Conservation (phyloP, 1,284 basidiomycete species). For the Peniophora sp. region DNA sequence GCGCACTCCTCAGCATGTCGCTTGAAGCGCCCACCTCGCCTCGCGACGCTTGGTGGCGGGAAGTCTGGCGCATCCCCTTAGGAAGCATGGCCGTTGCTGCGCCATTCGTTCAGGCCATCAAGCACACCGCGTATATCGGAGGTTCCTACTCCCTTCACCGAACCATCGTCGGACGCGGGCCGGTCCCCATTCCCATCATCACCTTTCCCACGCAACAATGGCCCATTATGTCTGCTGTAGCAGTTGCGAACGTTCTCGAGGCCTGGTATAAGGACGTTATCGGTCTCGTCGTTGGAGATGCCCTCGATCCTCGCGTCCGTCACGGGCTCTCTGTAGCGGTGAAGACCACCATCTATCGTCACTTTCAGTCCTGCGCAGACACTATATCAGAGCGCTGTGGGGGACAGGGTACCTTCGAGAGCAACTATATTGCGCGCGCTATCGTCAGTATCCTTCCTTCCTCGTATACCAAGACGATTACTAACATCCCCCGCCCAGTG, state of each 20-base stretch:
- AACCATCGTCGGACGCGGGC: constrained; percentile 18
- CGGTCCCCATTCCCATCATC: constrained; percentile 27
- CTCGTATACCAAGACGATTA: too few species aligned
- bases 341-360: constrained; percentile 29
- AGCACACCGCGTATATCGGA: constrained; percentile 19
- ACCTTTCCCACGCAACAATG: constrained; percentile 39
- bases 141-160: constrained; percentile 33
- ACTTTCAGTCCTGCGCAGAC: constrained; percentile 21
- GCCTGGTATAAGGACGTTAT: constrained; percentile 23
- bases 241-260: constrained; percentile 32
- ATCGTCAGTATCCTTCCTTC: constrained; percentile 30
- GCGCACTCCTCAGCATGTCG: constrained; percentile 26
- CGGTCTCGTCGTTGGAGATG: constrained; percentile 21
- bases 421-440: constrained; percentile 30
- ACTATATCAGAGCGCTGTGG: constrained; percentile 37
- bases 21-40: constrained; percentile 17
- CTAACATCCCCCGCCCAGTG: too few species aligned
- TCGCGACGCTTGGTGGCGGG: constrained; percentile 23
- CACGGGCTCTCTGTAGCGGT: constrained; percentile 33
- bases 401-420: constrained; percentile 37
- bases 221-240: constrained; percentile 32
- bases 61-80: constrained; percentile 22
- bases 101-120: constrained; percentile 16
- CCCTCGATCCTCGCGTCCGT: constrained; percentile 22
- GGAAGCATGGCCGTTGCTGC: constrained; percentile 22